phyloP scores from a whole-genome alignment of 306 rosid species.

The Vicia faba region DNA sequence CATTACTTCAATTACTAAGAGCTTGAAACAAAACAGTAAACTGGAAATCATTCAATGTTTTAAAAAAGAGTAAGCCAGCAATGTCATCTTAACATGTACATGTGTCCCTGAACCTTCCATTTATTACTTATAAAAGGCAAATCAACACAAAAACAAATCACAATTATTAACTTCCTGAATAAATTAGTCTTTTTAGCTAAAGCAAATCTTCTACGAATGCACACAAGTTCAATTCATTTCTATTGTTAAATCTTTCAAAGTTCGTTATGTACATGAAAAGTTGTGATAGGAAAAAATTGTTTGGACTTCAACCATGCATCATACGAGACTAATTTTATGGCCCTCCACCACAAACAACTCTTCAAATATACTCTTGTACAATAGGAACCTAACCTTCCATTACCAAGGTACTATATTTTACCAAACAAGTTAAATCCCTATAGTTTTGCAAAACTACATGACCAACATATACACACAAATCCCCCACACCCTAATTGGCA shows the following conservation, averaged over 20 bases:
- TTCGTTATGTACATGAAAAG: not conserved
- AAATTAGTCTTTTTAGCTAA: not conserved
- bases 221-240: not conserved
- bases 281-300: not conserved
- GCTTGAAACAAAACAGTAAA: conserved; percentile 2
- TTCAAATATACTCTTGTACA: conserved; percentile 9
- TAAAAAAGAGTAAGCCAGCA: conserved; percentile 1
- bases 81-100: conserved; percentile 13
- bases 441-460: not conserved
- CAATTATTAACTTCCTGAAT: not conserved
- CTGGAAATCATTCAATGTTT: conserved; percentile 1
- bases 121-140: not conserved
- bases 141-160: conserved; percentile 8
- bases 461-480: not conserved
- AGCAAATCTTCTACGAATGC: not conserved
- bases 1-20: conserved; percentile 22
- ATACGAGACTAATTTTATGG: conserved; percentile 3
- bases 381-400: conserved; percentile 2
- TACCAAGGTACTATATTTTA: not conserved
- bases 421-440: not conserved
- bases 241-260: not conserved
- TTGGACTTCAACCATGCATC: conserved; percentile 7
- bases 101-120: not conserved
- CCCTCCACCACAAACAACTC: conserved; percentile 2
- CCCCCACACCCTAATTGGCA: not conserved